Base-by-base conservation (phyloP, 2,329 filamentous ascomycete species). In the Pezicula neosporulosa region DNA sequence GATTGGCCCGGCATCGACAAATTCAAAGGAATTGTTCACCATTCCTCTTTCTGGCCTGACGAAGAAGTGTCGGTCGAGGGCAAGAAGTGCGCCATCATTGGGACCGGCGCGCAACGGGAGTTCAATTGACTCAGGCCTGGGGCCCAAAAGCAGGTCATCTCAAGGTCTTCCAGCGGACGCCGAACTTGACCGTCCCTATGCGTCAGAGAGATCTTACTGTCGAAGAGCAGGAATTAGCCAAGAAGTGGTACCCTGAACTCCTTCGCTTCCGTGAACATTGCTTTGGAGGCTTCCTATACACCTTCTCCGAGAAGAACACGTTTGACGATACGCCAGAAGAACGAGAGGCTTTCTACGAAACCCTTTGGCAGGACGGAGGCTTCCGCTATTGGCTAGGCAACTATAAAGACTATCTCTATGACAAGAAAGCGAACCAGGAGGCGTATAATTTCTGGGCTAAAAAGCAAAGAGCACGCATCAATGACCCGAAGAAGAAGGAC, bases 131-230 rank as follows among this genome's bases (percentile, higher is more conserved):
- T 1, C 84, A 88, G 56, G 82, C 81, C 48, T 79, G 77, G 65
- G 79, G 76, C 2, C 77, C 77, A 2, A 63, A 72, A 12, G 81
- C 76, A 0, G 74, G 70, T 6, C 66, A 77, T 1, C 56, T 88
- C 21, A 75, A 68, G 3, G 80, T 88, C 35, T 86, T 87, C 64
- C 83, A 87, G 59, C 76, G 85, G 10, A 87, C 83, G 1, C 85
- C 85, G 0, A 88, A 87, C 52, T 69, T 85, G 6, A 44, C 55
- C n/a, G 10, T 52, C 18, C 59, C 52, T 19, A 57, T 62, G 59
- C 19, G 78, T 6, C 37, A 56, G 43, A 36, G 48, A 6, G 12
- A n/a, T 4, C 19, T 56, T 7, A 51, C 48, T 9, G 12, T 28
- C 8, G 51, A 56, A 37, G 52, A 50, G 9, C 49, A 57, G 28